Evolutionary conservation across 768 basidiomycete genomes (phyloP), one percentile per base, ranked within the genome.

Genomic region (Leccinum uliginosum): DNA sequence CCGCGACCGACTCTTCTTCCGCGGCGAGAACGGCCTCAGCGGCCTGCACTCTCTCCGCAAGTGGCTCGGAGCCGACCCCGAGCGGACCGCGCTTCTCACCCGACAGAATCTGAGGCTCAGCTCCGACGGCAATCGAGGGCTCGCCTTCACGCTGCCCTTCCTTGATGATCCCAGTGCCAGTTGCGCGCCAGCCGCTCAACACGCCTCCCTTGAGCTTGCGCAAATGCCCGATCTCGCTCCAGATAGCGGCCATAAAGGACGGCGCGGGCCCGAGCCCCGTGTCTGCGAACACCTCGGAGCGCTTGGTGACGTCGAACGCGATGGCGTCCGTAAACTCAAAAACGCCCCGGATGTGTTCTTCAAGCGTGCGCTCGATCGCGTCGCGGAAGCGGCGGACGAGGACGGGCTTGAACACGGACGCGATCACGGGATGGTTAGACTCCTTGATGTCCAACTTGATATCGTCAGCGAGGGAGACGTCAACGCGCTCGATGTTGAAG

Each of bases 191-290:
- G 0, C 76, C 82, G 2, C 72, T 65, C 57, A 76, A 68, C 24
- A 76, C 40, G 0, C 65, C 76, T 51, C 67, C 63, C 47, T 67
- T 71, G 44, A 59, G 59, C 34, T 78, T 73, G 57, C 75, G 72
- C n/a, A 89, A 45, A 47, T 79, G 75, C 0, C 88, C 88, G 1
- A 87, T 57, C 67, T 89, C 87, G 59, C 83, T 85, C 86, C 86
- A 88, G 8, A 86, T 61, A 1, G 83, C 87, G 3, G 81, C 83
- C n/a, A 81, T 67, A 30, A 84, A 64, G 4, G 80, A 72, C 0
- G 78, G 74, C 0, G 80, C 80, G 1, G 75, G 68, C 1, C 78
- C 73, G 1, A 84, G 63, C 0, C 88, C 88, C 0, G 82, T 76
- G 63, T 89, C 87, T 48, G 76, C 73, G 62, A 89, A 89, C 43